Base-by-base conservation (phyloP, 2,329 filamentous ascomycete species). In the Ophiocordyceps camponoti-saundersi region DNA sequence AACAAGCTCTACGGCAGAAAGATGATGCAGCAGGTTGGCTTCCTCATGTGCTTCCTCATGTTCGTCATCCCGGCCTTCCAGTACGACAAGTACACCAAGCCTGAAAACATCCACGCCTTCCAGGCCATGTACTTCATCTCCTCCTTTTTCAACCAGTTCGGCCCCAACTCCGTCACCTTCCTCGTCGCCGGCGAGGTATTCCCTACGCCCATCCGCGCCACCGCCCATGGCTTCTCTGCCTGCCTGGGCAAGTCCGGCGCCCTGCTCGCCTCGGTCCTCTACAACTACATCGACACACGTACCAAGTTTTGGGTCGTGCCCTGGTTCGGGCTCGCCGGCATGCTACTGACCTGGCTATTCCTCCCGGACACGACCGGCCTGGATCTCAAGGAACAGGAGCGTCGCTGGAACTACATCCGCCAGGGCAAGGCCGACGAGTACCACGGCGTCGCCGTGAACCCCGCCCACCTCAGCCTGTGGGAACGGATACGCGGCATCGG, bases 141-240 rank as follows among this genome's bases (percentile, higher is more conserved):
- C 8, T 94, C 86, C 22, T 96, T 96, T 73, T 96, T 96, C 80
- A 95, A 95, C 75, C 90, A 96, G 63, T 96, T 96, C 59, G 90
- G 90, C 13, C 90, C 90, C 65, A 96, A 96, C 75, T 82, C 80
- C 44, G 88, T 95, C 57, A 95, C 89, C 51, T 96, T 96, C 83
- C 77, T 96, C 54, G 85, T 94, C 34, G 90, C 90, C 42, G 90
- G 87, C 42, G 90, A 96, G 64, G 87, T 95, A n/a, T 96, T 86
- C 73, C 90, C 90, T 11, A 95, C 89, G 0, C 85, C 89, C 11
- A 80, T 96, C 55, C 88, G 90, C 57, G 90, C 90, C 54, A 88
- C 86, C 18, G 90, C 90, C 46, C 90, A 96, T 71, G 90, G 90
- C 48, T 86, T 95, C 67, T 88, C 85, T n/a, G 90, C 90, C 52